Conservation (phyloP, 164 flowering plant genomes). For the Platanus orientalis region DNA sequence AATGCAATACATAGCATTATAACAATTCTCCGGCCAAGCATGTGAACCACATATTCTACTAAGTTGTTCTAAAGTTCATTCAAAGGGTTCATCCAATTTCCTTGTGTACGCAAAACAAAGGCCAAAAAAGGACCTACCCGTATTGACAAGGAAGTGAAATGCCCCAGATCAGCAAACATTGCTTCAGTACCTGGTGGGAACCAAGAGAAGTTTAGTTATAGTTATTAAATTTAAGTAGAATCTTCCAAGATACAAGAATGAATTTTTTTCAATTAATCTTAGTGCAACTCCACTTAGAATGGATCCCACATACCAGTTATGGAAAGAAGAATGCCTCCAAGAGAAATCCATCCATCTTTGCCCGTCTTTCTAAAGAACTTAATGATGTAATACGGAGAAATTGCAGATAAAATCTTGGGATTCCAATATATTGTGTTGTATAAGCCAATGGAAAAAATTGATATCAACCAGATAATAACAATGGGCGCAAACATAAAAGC, state of each 20-base stretch:
- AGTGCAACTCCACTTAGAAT: background rate
- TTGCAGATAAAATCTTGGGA: slow-evolving; percentile 56
- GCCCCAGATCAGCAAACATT: slow-evolving; percentile 92
- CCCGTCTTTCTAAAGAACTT: slow-evolving; percentile 71
- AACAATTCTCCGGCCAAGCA: no score
- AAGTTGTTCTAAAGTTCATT: no score
- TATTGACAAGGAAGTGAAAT: slow-evolving; percentile 60
- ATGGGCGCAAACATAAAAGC: slow-evolving; percentile 84
- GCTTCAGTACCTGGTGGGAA: slow-evolving; percentile 72
- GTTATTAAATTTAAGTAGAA: background rate
- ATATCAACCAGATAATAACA: slow-evolving; percentile 69
- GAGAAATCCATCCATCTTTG: slow-evolving; percentile 84
- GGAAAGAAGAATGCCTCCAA: slow-evolving; percentile 80
- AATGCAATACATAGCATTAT: no score
- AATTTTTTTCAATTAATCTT: background rate
- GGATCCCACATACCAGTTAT: slow-evolving; percentile 58
- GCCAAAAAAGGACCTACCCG: slow-evolving; percentile 59
- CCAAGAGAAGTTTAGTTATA: slow-evolving; percentile 2
- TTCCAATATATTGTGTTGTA: slow-evolving; percentile 77
- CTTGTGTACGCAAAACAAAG: no score
- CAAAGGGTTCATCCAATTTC: no score
- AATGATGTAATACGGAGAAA: slow-evolving; percentile 73
- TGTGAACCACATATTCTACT: no score
- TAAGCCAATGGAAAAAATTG: slow-evolving; percentile 62
- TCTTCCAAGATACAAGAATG: background rate